phyloP scores from a whole-genome alignment of 805 yeast species.

The Teunomyces stri region DNA sequence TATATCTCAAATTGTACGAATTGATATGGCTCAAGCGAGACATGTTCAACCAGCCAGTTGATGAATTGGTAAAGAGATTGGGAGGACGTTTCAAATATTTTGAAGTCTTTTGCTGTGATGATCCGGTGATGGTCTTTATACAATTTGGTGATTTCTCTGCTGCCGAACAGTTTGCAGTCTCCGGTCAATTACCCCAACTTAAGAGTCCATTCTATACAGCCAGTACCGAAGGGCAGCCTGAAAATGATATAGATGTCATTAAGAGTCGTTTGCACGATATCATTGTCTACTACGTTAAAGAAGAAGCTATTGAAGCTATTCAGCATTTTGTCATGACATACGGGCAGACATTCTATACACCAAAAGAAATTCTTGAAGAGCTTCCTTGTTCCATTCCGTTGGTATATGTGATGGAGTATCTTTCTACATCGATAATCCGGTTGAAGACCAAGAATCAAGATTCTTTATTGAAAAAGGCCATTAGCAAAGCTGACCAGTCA shows the following conservation, averaged over 20 bases:
- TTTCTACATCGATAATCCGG: slow-evolving; percentile 18
- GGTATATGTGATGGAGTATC: slow-evolving; percentile 25
- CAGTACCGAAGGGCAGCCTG: background rate
- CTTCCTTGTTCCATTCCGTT: slow-evolving; percentile 34
- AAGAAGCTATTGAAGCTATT: slow-evolving; percentile 17
- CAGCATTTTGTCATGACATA: slow-evolving; percentile 26
- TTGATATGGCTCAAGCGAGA: slow-evolving; percentile 13
- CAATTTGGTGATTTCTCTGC: slow-evolving; percentile 28
- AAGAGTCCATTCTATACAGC: slow-evolving; percentile 15
- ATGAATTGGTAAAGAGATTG: background rate
- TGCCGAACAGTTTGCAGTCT: slow-evolving; percentile 31
- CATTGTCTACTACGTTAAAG: slow-evolving; percentile 2
- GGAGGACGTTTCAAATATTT: background rate
- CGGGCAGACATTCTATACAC: slow-evolving; percentile 18
- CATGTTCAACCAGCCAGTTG: background rate
- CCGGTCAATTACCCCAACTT: slow-evolving; percentile 22
- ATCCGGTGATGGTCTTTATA: slow-evolving; percentile 12
- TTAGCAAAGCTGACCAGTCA: slow-evolving; percentile 28
- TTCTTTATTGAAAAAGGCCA: slow-evolving; percentile 21
- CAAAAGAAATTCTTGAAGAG: slow-evolving; percentile 24
- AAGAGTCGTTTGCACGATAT: background rate
- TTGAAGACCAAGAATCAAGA: slow-evolving; percentile 17
- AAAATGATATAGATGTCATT: background rate
- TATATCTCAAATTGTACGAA: slow-evolving; percentile 36
- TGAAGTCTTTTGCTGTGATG: background rate